These are phyloP conservation scores for Zoysia japonica DNA, from an alignment of 176 grass and related monocot species.

Conservation along the genomic window DNA sequence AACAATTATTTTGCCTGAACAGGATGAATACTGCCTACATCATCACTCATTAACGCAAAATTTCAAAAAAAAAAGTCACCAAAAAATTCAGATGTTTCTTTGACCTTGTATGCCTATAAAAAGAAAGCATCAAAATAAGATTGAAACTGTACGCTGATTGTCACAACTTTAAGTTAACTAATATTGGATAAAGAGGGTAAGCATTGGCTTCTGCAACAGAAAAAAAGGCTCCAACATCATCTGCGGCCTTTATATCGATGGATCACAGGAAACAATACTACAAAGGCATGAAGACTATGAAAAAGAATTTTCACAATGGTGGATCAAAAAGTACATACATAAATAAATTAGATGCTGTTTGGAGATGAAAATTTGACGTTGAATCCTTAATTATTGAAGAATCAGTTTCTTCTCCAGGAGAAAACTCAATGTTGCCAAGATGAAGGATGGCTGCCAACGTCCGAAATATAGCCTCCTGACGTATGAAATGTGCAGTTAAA, in stretches of 20 bases:
- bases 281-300: background rate
- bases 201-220: background rate
- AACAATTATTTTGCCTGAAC: background rate
- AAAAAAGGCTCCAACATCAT: constrained; percentile 4
- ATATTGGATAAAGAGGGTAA: background rate
- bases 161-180: background rate
- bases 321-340: constrained; percentile 58
- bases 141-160: constrained; percentile 10
- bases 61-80: background rate
- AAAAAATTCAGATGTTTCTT: constrained; percentile 5
- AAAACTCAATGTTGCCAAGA: constrained; percentile 98
- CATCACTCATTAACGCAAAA: background rate
- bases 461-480: constrained; percentile 92
- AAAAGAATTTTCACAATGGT: background rate
- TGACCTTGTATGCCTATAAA: constrained; percentile 5
- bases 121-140: background rate
- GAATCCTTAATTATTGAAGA: constrained; percentile 86
- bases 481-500: constrained; percentile 34
- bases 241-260: background rate
- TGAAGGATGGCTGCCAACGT: constrained; percentile 98
- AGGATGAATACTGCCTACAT: background rate
- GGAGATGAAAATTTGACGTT: constrained; percentile 81
- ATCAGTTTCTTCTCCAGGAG: constrained; percentile 78
- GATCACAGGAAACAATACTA: background rate
- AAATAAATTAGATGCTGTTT: constrained; percentile 81